Evolutionary conservation across 768 basidiomycete species (phyloP).

Genomic region (Boletus subparvulus): DNA sequence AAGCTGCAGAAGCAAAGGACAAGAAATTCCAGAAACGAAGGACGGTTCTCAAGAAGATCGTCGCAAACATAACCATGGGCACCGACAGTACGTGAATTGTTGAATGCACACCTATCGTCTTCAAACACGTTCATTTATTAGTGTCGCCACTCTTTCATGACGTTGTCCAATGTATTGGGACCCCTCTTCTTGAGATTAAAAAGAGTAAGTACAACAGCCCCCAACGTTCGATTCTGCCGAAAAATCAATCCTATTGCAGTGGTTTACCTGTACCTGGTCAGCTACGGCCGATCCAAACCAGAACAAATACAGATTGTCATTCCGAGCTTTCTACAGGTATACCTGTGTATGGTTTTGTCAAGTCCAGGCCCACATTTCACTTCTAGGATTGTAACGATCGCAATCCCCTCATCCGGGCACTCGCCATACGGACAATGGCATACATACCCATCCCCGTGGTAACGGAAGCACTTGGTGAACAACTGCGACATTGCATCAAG

Average conservation of each 20-base stretch:
- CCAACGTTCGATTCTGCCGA: background rate
- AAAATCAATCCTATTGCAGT: slow-evolving; percentile 46
- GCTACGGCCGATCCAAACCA: slow-evolving; percentile 91
- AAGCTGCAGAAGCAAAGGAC: slow-evolving; percentile 91
- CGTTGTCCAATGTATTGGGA: slow-evolving; percentile 92
- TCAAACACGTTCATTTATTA: slow-evolving; percentile 34
- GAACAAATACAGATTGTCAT: slow-evolving; percentile 93
- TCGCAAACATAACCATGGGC: slow-evolving; percentile 99
- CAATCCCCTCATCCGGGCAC: slow-evolving; percentile 93
- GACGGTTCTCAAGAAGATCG: slow-evolving; percentile 94
- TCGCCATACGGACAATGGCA: slow-evolving; percentile 99
- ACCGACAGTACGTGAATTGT: slow-evolving; percentile 81
- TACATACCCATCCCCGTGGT: slow-evolving; percentile 94
- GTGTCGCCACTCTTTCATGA: slow-evolving; percentile 96
- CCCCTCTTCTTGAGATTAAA: slow-evolving; percentile 95
- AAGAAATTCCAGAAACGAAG: slow-evolving; percentile 94
- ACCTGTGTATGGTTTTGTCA: slow-evolving; percentile 16
- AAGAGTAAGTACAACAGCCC: slow-evolving; percentile 69
- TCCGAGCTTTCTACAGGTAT: slow-evolving; percentile 84
- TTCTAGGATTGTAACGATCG: slow-evolving; percentile 90
- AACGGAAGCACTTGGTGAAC: slow-evolving; percentile 82
- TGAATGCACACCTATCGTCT: slow-evolving; percentile 11
- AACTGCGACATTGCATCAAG: slow-evolving; percentile 86
- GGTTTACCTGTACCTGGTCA: slow-evolving; percentile 97
- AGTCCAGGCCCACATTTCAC: slow-evolving; percentile 12